phyloP scores from a whole-genome alignment of 164 flowering plant species.

The Macadamia tetraphylla region DNA sequence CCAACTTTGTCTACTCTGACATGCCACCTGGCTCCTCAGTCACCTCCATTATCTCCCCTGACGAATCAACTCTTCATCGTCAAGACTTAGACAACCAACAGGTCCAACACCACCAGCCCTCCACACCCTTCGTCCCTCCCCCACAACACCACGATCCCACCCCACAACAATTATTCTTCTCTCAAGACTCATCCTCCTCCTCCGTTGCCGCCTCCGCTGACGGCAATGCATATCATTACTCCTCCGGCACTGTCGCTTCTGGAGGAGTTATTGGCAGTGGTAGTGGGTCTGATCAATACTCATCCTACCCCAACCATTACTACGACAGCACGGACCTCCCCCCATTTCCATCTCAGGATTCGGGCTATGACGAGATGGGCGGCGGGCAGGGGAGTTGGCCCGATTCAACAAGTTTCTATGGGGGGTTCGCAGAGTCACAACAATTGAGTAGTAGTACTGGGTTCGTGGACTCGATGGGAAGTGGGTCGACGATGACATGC shows the following conservation, averaged over 20 bases:
- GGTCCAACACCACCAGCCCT: conserved; percentile 12
- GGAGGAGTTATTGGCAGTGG: background rate
- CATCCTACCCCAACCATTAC: background rate
- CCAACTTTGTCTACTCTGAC: conserved; percentile 48
- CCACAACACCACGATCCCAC: background rate
- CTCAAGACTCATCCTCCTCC: conserved; percentile 2
- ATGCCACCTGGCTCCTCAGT: conserved; percentile 45
- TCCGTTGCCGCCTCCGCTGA: conserved; percentile 1
- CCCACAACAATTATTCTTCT: conserved; percentile 10
- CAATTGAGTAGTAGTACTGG: conserved; percentile 3
- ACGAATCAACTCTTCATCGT: conserved; percentile 6
- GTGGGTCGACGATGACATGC: conserved; percentile 8
- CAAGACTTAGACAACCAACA: too few relatives aligned
- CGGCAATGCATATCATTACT: background rate
- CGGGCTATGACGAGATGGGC: conserved; percentile 14
- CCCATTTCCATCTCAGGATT: conserved; percentile 27
- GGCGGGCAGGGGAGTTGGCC: background rate
- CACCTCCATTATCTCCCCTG: conserved; percentile 41
- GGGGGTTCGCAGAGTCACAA: conserved; percentile 18
- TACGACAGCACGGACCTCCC: conserved; percentile 25
- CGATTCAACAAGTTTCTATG: conserved; percentile 6
- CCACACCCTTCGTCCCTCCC: conserved; percentile 4
- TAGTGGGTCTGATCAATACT: background rate
- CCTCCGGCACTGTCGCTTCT: background rate
- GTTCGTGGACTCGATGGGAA: conserved; percentile 3